Conservation (phyloP, 73 alveolate genomes). For the Blepharisma japonicum region DNA sequence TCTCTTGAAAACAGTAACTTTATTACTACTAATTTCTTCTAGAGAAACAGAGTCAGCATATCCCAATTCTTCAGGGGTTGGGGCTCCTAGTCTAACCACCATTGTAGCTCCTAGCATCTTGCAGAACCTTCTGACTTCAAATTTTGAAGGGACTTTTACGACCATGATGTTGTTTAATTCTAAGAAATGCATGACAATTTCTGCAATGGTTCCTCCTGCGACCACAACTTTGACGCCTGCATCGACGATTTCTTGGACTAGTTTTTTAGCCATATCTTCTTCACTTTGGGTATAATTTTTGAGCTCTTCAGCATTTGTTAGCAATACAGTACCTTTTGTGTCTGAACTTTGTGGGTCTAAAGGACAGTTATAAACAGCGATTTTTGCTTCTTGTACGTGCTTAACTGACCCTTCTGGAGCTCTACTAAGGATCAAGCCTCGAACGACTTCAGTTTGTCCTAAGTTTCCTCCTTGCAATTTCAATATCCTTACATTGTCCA, state of each 20-base stretch:
- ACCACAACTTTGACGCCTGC: constrained; percentile 92
- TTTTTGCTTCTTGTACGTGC: constrained; percentile 84
- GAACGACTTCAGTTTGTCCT: constrained; percentile 77
- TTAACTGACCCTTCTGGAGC: constrained; percentile 88
- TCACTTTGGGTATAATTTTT: constrained; percentile 57
- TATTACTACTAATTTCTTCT: constrained; percentile 88
- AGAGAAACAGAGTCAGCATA: constrained; percentile 84
- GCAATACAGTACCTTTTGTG: constrained; percentile 95
- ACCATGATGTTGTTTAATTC: constrained; percentile 95
- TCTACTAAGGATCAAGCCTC: constrained; percentile 90
- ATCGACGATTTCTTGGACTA: constrained; percentile 84
- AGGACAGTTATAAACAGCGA: constrained; percentile 95
- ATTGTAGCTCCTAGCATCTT: constrained; percentile 91
- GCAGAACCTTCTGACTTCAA: constrained; percentile 93
- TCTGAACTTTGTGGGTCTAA: constrained; percentile 93
- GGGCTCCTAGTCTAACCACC: constrained; percentile 92
- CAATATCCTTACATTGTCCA: constrained; percentile 92
- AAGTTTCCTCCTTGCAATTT: constrained; percentile 94
- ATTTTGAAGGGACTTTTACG: constrained; percentile 87
- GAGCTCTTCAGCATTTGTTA: constrained; percentile 94
- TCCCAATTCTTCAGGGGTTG: constrained; percentile 97
- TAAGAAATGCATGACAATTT: constrained; percentile 88
- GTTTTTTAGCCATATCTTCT: constrained; percentile 87
- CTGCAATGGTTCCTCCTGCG: constrained; percentile 93
- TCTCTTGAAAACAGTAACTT: constrained; percentile 84